phyloP scores from a whole-genome alignment of 257 asterid genomes.

The Euphrasia confusa region DNA sequence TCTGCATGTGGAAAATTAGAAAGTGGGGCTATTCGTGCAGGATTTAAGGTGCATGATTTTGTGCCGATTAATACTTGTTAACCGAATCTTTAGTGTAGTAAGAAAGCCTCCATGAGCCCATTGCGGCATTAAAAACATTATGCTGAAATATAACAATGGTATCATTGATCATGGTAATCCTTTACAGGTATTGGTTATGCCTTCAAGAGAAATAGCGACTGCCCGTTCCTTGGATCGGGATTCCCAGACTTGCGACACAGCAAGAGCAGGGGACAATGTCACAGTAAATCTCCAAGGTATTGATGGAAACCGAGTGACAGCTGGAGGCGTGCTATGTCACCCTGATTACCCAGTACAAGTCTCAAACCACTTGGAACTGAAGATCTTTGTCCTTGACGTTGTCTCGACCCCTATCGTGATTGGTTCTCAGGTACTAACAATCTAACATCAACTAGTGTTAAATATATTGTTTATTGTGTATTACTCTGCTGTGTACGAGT shows the following conservation, averaged over 20 bases:
- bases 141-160: no score
- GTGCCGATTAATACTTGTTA: conserved; percentile 7
- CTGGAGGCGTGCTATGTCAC: conserved; percentile 91
- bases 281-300: conserved; percentile 72
- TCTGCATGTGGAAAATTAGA: conserved; percentile 83
- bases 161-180: no score
- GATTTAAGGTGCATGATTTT: conserved; percentile 56
- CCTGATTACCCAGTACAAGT: conserved; percentile 80
- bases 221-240: conserved; percentile 72
- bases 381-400: conserved; percentile 65
- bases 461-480: not conserved
- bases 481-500: no score
- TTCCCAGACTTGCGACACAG: conserved; percentile 51
- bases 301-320: conserved; percentile 51
- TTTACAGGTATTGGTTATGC: conserved; percentile 78
- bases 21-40: conserved; percentile 75
- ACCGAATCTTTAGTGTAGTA: conserved; percentile 12
- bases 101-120: conserved; percentile 3
- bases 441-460: not conserved
- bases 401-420: conserved; percentile 59
- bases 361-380: conserved; percentile 71
- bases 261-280: conserved; percentile 94
- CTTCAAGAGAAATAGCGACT: conserved; percentile 57
- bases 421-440: conserved; percentile 73
- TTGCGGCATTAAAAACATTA: conserved; percentile 7